phyloP scores from a whole-genome alignment of 2,329 filamentous ascomycete species.

The Endocalyx cinctus region DNA sequence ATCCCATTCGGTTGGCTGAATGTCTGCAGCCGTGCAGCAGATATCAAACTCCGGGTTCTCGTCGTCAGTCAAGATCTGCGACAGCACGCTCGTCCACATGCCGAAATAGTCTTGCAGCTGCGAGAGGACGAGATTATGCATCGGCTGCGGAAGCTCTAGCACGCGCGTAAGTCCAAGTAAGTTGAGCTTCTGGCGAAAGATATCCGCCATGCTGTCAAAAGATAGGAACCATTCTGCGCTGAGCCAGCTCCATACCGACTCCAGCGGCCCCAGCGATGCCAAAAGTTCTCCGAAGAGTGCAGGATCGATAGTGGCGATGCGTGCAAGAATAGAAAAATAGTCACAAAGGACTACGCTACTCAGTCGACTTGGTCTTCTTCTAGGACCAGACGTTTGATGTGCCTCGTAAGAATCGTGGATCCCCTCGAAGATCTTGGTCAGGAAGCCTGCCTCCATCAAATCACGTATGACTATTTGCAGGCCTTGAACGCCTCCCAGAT shows the following conservation, averaged over 20 bases:
- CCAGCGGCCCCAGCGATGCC: slow-evolving; percentile 39
- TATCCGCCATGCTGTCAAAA: slow-evolving; percentile 63
- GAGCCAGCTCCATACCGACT: slow-evolving; percentile 56
- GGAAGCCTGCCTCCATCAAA: slow-evolving; percentile 58
- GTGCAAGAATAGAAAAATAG: slow-evolving; percentile 78
- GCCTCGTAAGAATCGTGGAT: slow-evolving; percentile 67
- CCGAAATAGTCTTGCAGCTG: slow-evolving; percentile 69
- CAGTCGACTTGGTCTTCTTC: slow-evolving; percentile 63
- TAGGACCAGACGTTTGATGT: slow-evolving; percentile 78
- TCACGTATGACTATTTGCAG: slow-evolving; percentile 61
- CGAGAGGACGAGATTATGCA: slow-evolving; percentile 53
- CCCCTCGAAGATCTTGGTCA: slow-evolving; percentile 59
- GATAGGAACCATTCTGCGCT: slow-evolving; percentile 62
- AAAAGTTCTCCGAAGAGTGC: slow-evolving; percentile 59
- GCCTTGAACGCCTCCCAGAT: slow-evolving; percentile 56
- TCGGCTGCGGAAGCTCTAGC: slow-evolving; percentile 56
- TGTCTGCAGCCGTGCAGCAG: slow-evolving; percentile 40
- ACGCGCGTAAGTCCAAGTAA: slow-evolving; percentile 68
- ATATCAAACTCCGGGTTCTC: slow-evolving; percentile 44
- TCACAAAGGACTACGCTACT: slow-evolving; percentile 75
- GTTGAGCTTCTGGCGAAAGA: slow-evolving; percentile 65
- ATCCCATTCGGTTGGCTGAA: slow-evolving; percentile 47
- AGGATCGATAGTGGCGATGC: slow-evolving; percentile 71
- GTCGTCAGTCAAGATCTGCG: slow-evolving; percentile 58
- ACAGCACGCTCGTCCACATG: slow-evolving; percentile 69